Base-by-base conservation (phyloP, 345 rosid species). In the Bruguiera gymnorhiza region DNA sequence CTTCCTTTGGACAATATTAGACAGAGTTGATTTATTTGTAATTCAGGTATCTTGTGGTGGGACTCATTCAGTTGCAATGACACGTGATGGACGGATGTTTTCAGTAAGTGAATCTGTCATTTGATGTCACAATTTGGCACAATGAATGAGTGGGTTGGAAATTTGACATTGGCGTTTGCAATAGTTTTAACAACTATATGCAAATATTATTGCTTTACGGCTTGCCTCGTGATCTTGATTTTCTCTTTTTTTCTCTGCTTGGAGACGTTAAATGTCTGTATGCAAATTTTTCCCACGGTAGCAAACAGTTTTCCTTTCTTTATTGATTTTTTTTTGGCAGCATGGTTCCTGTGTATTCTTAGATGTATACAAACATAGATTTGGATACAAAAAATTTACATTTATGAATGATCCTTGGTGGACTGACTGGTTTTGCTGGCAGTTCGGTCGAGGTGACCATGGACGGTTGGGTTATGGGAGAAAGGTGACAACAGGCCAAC, bases 361-460 rank as follows among this genome's bases (percentile, higher is more conserved):
- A 3, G 21, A 39, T 21, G 6, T 3, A 29, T 30, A 51, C 39
- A 21, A 50, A 5, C 26, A 16, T 3, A 67, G 24, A 4, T 1
- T 53, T 31, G 39, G 57, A 13, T 46, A 46, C 43, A 21, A 36
- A 24, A 20, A 21, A n/a, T 36, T 50, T 29, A 8, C 21, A 30
- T 52, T 4, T 3, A 5, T 8, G 5, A 19, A 36, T 31, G 7
- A 34, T 55, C 36, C 23, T 53, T 59, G 8, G 64, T 23, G 27
- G 67, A 58, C 60, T 58, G 37, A 66, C 62, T 32, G 52, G 30
- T 63, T 76, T 65, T 76, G 65, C 51, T 65, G 74, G 73, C 81
- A 95, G 99, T 92, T 96, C 70, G 99, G 99, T 31, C 83, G 98
- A 60, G 99, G 99, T 23, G 99, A 96, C 79, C 99, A 96, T 10